Percentiles rank a stretch among this genome's conserved stretches.
Conservation (phyloP, 106 monocot genomes). For the Platanthera guangdongensis region DNA sequence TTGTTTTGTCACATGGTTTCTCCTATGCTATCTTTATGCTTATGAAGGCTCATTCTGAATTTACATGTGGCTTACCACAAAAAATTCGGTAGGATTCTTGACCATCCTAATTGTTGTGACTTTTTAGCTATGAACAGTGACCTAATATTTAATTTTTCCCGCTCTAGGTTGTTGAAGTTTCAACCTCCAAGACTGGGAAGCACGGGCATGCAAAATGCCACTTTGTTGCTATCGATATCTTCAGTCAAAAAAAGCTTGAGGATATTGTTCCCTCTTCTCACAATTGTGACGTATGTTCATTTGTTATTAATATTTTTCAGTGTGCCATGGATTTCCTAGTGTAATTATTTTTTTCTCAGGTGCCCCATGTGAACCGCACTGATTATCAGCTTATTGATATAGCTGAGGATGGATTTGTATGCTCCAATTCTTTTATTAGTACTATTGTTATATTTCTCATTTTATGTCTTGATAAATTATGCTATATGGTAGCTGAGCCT, state of each 20-base stretch:
- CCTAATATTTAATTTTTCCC: not conserved
- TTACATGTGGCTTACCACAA: not conserved
- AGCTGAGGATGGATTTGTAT: slow-evolving; percentile 35
- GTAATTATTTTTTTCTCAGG: slow-evolving; percentile 12
- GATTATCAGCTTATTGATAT: slow-evolving; percentile 42
- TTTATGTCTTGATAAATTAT: not conserved
- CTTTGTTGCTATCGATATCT: slow-evolving; percentile 31
- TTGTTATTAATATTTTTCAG: not conserved
- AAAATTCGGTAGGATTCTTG: not conserved
- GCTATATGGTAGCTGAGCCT: slow-evolving; percentile 25
- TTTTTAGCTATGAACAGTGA: not conserved
- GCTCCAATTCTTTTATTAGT: not conserved
- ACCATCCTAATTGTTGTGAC: not conserved
- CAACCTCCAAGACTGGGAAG: slow-evolving; percentile 27
- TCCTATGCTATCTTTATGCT: not conserved
- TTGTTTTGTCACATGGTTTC: not conserved
- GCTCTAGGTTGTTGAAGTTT: slow-evolving; percentile 23
- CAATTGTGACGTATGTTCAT: slow-evolving; percentile 21
- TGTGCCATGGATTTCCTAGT: not conserved
- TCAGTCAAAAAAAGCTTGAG: slow-evolving; percentile 25
- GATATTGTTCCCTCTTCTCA: slow-evolving; percentile 38
- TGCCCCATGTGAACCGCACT: slow-evolving; percentile 31
- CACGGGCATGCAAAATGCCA: slow-evolving; percentile 38
- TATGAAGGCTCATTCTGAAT: not conserved
- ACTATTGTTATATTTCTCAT: not conserved